These are phyloP conservation scores for Kuraishia ogatae DNA, from an alignment of 805 yeast genomes.

Conservation along the genomic window DNA sequence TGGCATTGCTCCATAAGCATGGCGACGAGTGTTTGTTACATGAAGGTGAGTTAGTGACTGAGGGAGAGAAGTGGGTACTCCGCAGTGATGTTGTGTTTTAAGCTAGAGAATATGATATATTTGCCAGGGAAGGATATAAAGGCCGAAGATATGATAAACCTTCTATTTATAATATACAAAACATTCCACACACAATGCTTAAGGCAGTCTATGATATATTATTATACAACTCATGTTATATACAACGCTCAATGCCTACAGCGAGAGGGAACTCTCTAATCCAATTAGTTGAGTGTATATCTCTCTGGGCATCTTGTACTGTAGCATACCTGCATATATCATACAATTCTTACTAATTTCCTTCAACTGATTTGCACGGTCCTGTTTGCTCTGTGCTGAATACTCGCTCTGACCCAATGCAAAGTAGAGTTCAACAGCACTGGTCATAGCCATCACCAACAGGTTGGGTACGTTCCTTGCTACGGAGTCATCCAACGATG, in stretches of 20 bases:
- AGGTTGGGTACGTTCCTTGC: constrained; percentile 75
- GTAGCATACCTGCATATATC: constrained; percentile 93
- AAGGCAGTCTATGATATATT: constrained; percentile 91
- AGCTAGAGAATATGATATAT: constrained; percentile 36
- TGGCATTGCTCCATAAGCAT: constrained; percentile 55
- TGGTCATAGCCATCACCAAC: constrained; percentile 73
- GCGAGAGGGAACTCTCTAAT: constrained; percentile 33
- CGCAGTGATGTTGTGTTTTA: constrained; percentile 40
- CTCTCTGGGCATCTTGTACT: constrained; percentile 85
- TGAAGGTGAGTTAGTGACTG: constrained; percentile 42
- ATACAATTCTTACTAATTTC: constrained; percentile 77
- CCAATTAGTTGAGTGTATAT: constrained; percentile 63
- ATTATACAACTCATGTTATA: constrained; percentile 61
- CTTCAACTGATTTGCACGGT: constrained; percentile 45
- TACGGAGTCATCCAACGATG: constrained; percentile 57
- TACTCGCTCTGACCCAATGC: constrained; percentile 30
- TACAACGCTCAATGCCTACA: background rate
- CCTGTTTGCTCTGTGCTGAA: constrained; percentile 34
- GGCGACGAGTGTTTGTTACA: constrained; percentile 57
- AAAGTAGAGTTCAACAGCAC: constrained; percentile 51
- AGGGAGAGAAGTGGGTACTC: constrained; percentile 54
- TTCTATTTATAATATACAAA: no score
- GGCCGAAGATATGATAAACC: no score
- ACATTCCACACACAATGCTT: constrained; percentile 87
- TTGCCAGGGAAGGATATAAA: no score